These are phyloP conservation scores for Termitomyces eurrhizus DNA, from an alignment of 768 basidiomycete genomes.

Conservation along the genomic window DNA sequence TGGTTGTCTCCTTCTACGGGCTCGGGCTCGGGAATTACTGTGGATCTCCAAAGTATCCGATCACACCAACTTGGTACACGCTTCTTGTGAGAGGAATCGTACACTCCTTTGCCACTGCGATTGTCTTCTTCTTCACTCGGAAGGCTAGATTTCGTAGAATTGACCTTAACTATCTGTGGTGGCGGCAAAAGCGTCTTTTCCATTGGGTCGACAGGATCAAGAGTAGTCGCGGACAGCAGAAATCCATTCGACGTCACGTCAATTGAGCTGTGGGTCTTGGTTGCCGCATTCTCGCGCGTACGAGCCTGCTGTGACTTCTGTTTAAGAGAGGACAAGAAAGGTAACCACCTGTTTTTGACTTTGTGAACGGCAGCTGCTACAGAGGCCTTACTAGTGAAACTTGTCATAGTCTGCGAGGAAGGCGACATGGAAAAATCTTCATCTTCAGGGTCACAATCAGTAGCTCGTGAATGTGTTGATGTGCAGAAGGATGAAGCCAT, in stretches of 20 bases:
- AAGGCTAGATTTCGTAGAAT: conserved; percentile 33
- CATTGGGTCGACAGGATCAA: conserved; percentile 16
- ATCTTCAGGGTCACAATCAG: conserved; percentile 36
- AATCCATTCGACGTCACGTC: conserved; percentile 12
- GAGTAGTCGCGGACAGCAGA: conserved; percentile 1
- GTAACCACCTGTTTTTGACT: conserved; percentile 53
- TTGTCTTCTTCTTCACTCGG: conserved; percentile 34
- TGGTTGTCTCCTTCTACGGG: conserved; percentile 30
- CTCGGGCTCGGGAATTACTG: conserved; percentile 44
- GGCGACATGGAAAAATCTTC: conserved; percentile 30
- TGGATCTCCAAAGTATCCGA: conserved; percentile 80
- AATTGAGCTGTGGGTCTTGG: conserved; percentile 11
- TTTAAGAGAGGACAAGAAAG: conserved; percentile 36
- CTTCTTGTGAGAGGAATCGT: conserved; percentile 77
- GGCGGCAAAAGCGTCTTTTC: conserved; percentile 20
- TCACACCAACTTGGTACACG: conserved; percentile 91
- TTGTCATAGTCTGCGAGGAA: conserved; percentile 23
- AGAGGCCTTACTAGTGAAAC: conserved; percentile 34
- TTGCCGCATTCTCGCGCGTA: not conserved
- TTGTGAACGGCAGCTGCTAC: conserved; percentile 39
- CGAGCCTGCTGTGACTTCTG: not conserved
- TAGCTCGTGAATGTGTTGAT: conserved; percentile 36
- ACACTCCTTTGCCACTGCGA: conserved; percentile 55
- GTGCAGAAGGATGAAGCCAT: conserved; percentile 52
- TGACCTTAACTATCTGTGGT: conserved; percentile 26